Evolutionary conservation across 495 filamentous ascomycete genomes (phyloP).

Genomic region (Penicillium riverlandense): DNA sequence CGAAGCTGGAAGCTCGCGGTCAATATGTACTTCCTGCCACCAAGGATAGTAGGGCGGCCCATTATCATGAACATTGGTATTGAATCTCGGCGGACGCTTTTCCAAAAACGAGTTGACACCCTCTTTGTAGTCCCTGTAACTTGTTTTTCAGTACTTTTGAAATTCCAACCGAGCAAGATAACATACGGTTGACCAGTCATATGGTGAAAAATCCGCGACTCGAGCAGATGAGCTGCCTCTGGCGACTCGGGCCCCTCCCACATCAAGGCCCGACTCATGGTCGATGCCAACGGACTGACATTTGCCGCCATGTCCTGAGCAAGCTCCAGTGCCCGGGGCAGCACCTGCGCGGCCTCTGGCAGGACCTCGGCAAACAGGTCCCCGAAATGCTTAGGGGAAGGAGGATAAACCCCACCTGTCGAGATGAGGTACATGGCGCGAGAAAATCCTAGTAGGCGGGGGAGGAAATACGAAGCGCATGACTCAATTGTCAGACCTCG

Average conservation of each 20-base stretch:
- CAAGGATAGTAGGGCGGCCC: constrained; percentile 18
- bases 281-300: constrained; percentile 40
- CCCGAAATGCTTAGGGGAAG: constrained; percentile 33
- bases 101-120: constrained; percentile 36
- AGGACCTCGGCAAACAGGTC: constrained; percentile 48
- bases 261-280: constrained; percentile 50
- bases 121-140: constrained; percentile 29
- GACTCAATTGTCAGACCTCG: constrained; percentile 54
- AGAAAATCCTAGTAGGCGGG: constrained; percentile 47
- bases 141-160: background rate
- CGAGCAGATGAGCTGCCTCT: constrained; percentile 50
- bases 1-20: background rate
- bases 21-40: constrained; percentile 15
- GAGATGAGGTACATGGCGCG: constrained; percentile 44
- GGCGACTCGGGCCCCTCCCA: constrained; percentile 41
- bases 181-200: constrained; percentile 32
- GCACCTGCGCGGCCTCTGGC: constrained; percentile 36
- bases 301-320: constrained; percentile 49
- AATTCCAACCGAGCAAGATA: background rate
- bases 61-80: constrained; percentile 15
- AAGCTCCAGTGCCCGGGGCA: constrained; percentile 42
- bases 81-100: constrained; percentile 43
- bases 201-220: constrained; percentile 48
- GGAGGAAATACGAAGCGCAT: constrained; percentile 52
- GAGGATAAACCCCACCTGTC: constrained; percentile 24